A percentile compares a stretch with the other conserved stretches of the same genome.
phyloP scores from a whole-genome alignment of 495 filamentous ascomycete species.

The Daldinia bambusicola region DNA sequence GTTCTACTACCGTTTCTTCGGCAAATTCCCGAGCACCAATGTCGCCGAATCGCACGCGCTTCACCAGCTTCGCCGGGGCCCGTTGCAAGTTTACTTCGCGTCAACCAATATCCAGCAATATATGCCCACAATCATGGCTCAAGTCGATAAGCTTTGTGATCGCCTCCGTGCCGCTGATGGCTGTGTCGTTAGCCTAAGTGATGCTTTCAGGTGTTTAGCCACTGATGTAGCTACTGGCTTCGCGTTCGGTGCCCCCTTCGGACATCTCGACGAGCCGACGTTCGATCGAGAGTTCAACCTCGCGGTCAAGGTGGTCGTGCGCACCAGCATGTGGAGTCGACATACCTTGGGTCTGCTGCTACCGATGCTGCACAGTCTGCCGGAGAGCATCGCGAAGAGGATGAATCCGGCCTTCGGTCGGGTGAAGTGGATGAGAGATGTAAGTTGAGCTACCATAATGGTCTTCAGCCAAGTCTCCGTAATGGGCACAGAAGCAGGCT shows the following conservation, averaged over 20 bases:
- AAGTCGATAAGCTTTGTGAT: conserved; percentile 40
- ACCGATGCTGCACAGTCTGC: conserved; percentile 28
- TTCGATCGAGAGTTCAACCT: conserved; percentile 45
- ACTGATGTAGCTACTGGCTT: conserved; percentile 52
- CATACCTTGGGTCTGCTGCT: conserved; percentile 29
- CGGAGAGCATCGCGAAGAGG: conserved; percentile 30
- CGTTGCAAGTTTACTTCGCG: conserved; percentile 50
- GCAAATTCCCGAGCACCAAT: conserved; percentile 46
- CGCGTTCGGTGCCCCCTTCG: conserved; percentile 48
- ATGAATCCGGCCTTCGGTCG: conserved; percentile 32
- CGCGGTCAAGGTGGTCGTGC: conserved; percentile 26
- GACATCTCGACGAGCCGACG: conserved; percentile 48
- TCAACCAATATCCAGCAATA: conserved; percentile 43
- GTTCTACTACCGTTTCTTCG: conserved; percentile 52
- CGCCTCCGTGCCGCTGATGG: conserved; percentile 37
- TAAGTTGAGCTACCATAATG: conserved; percentile 14
- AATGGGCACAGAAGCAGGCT: background rate
- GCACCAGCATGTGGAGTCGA: conserved; percentile 27
- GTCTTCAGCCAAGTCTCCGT: background rate
- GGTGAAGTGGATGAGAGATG: conserved; percentile 38
- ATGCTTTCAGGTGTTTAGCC: conserved; percentile 50
- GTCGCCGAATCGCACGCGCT: conserved; percentile 43
- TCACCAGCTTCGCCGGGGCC: conserved; percentile 50
- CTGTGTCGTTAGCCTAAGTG: conserved; percentile 42
- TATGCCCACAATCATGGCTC: conserved; percentile 42